These are phyloP conservation scores for Phytopythium vexans DNA, from an alignment of 352 stramenopile genomes.

Conservation along the genomic window DNA sequence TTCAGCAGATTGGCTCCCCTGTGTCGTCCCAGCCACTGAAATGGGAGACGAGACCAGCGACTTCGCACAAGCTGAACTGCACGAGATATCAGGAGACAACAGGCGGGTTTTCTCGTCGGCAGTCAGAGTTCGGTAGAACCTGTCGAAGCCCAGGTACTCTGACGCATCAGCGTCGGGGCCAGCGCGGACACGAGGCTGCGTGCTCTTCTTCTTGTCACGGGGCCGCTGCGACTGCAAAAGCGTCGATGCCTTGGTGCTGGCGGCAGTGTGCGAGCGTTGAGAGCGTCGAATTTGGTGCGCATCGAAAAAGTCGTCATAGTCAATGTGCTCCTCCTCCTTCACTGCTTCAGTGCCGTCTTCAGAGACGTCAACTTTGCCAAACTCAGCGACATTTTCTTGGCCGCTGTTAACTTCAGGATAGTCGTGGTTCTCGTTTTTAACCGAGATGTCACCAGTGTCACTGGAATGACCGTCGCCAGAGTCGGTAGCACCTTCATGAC, in stretches of 20 bases:
- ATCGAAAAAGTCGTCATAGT: not conserved
- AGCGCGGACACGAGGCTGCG: slow-evolving; percentile 22
- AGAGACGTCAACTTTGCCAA: no score
- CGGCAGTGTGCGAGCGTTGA: slow-evolving; percentile 41
- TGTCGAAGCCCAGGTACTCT: slow-evolving; percentile 57
- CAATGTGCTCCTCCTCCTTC: not conserved
- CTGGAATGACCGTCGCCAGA: no score
- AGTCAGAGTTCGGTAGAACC: slow-evolving; percentile 41
- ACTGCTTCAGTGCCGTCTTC: no score
- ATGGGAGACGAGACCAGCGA: no score
- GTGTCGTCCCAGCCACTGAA: no score
- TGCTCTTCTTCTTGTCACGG: slow-evolving; percentile 27
- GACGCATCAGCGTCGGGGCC: slow-evolving; percentile 30
- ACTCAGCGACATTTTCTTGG: no score
- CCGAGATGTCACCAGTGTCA: no score
- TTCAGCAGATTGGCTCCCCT: not conserved
- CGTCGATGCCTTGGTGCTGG: slow-evolving; percentile 52
- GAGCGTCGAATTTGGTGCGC: slow-evolving; percentile 23
- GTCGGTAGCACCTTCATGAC: no score
- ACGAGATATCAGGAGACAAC: slow-evolving; percentile 20
- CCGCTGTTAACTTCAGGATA: no score
- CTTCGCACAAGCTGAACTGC: slow-evolving; percentile 25
- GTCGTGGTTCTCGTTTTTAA: no score
- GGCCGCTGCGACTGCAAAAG: slow-evolving; percentile 21
- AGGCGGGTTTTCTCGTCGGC: slow-evolving; percentile 19